These are phyloP conservation scores for Lyophyllum semitale DNA, from an alignment of 768 basidiomycete species.

Conservation along the genomic window DNA sequence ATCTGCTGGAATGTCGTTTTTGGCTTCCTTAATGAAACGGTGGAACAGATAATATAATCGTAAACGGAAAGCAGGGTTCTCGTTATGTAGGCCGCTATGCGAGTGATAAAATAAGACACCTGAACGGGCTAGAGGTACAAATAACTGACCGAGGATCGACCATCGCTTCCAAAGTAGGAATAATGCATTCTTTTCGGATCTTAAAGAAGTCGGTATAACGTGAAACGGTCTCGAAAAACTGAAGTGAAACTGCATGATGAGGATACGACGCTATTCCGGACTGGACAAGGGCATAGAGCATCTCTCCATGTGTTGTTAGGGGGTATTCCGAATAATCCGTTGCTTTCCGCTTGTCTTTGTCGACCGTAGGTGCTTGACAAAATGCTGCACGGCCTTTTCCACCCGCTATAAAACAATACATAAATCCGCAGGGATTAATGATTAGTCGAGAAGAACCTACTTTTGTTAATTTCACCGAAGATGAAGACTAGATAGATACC, in stretches of 20 bases:
- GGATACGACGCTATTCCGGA: conserved; percentile 83
- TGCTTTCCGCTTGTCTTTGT: conserved; percentile 66
- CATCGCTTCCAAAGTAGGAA: conserved; percentile 87
- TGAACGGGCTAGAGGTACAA: neutral
- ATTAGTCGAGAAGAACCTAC: conserved; percentile 42
- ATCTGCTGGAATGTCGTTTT: conserved; percentile 73
- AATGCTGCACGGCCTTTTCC: conserved; percentile 86
- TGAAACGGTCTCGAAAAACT: conserved; percentile 91
- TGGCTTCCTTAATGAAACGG: conserved; percentile 84
- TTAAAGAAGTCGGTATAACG: conserved; percentile 98
- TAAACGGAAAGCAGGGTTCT: conserved; percentile 65
- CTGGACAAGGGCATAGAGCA: conserved; percentile 81
- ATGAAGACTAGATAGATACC: conserved; percentile 92
- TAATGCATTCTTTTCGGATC: conserved; percentile 84
- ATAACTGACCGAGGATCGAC: conserved; percentile 72
- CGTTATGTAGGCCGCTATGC: conserved; percentile 82
- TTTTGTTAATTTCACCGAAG: conserved; percentile 91
- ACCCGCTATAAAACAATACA: conserved; percentile 44
- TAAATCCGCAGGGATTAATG: conserved; percentile 1
- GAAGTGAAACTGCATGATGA: conserved; percentile 80
- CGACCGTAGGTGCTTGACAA: conserved; percentile 71
- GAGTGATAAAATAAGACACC: neutral
- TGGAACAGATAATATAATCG: conserved; percentile 92
- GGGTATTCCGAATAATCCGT: conserved; percentile 80
- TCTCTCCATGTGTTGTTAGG: conserved; percentile 87